Evolutionary conservation across 208 protist genomes (phyloP).

Genomic region (Naegleria gruberi): DNA sequence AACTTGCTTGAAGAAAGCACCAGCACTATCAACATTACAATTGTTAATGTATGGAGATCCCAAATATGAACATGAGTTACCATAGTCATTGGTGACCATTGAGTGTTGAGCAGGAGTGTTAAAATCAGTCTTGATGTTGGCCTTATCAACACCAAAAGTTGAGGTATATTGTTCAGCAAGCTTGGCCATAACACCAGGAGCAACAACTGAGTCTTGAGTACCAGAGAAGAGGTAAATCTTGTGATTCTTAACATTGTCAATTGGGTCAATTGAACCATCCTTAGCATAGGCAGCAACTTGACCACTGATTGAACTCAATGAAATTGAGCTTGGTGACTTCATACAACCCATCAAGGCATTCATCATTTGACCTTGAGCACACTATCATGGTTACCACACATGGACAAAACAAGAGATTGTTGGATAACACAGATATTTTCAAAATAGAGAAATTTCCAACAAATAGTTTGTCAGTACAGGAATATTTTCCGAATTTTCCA

Average conservation of each 20-base stretch:
- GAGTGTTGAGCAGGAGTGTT: constrained; percentile 29
- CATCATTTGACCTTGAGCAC: neutral
- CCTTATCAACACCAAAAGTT: neutral
- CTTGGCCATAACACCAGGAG: neutral
- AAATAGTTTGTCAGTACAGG: no score
- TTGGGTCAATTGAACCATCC: constrained; percentile 16
- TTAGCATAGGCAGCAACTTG: neutral
- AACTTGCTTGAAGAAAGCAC: constrained; percentile 24
- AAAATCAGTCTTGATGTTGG: neutral
- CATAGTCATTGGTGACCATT: constrained; percentile 28
- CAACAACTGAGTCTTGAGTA: constrained; percentile 22
- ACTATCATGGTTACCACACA: neutral
- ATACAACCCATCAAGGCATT: neutral
- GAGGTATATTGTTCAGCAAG: neutral
- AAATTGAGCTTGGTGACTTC: neutral
- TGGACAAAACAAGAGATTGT: neutral
- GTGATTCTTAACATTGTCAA: constrained; percentile 8
- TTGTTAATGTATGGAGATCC: constrained; percentile 42
- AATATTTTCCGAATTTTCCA: no score
- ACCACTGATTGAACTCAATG: neutral
- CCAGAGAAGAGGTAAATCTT: constrained; percentile 24
- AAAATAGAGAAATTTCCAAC: no score
- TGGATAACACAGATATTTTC: no score
- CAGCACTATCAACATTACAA: constrained; percentile 30
- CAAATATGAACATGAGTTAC: constrained; percentile 14